Evolutionary conservation across 2,329 filamentous ascomycete genomes (phyloP), one percentile per base, ranked within the genome.

Genomic region (Gnomoniopsis sp.): DNA sequence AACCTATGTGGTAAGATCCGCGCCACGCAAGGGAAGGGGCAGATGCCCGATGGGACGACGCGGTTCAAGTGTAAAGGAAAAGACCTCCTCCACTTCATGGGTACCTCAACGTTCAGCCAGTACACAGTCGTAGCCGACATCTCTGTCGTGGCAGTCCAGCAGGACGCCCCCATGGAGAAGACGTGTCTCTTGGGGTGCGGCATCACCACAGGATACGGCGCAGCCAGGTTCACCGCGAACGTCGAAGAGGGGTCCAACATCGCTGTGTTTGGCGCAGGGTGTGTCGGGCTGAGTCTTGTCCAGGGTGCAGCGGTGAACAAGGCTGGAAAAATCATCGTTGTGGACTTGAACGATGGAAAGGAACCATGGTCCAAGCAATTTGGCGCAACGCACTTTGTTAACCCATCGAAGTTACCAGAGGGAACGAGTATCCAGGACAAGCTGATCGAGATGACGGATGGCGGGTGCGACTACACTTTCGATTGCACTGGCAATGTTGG

Each of bases 1-100:
- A 96, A 98, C 79, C 89, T 98, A 60, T 98, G 93, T 79, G 95
- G 95, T 75, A 98, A 98, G 86, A 98, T 99, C 76, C 89, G 95
- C 69, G 91, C 92, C 48, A 98, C 95, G 46, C 95, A 99, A 79
- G 95, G 95, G 68, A 90, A 88, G 77, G 95, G 95, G 71, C 86
- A 97, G 67, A 96, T 99, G 93, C 95, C 95, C 61, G 95, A 99
- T 75, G 93, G 93, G 69, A 98, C 93, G 66, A 89, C 89, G 57
- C 90, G 95, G 69, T 96, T 98, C 87, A 91, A 85, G 77, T 92
- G 88, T 83, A 95, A 93, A 77, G 93, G 93, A 76, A 88, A 97
- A 80, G 90, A 96, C 69, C 84, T 98, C 63, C 86, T 98, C 60
- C 95, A 98, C 81, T 99, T 98, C 81, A 99, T 99, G 95, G 95